phyloP scores from a whole-genome alignment of 805 yeast species.

The Cyberlindnera americana region DNA sequence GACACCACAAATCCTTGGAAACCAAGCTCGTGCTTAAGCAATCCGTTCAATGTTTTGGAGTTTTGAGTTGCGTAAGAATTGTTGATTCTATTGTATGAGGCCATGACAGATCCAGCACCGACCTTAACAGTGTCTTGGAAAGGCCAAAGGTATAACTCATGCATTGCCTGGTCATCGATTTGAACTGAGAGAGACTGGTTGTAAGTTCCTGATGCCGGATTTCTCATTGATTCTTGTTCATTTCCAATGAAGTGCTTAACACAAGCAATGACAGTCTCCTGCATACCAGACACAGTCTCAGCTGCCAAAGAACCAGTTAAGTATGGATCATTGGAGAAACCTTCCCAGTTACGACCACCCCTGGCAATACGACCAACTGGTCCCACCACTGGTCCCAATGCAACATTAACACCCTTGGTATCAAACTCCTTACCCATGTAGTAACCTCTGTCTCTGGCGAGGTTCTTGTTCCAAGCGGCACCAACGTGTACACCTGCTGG shows the following conservation, averaged over 20 bases:
- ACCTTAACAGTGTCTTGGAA: slow-evolving; percentile 9
- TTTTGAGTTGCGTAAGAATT: slow-evolving; percentile 9
- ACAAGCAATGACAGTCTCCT: slow-evolving; percentile 7
- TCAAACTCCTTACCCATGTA: slow-evolving; percentile 11
- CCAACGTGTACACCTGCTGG: slow-evolving; percentile 10
- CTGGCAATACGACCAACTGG: slow-evolving; percentile 9
- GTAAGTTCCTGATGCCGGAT: slow-evolving; percentile 1
- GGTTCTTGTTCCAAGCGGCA: slow-evolving; percentile 9
- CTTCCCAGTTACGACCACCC: slow-evolving; percentile 13
- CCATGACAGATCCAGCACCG: slow-evolving; percentile 11
- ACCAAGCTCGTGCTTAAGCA: slow-evolving; percentile 7
- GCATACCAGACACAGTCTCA: slow-evolving; percentile 4
- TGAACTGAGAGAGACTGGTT: slow-evolving; percentile 5
- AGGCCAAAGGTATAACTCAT: slow-evolving; percentile 12
- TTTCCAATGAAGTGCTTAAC: slow-evolving; percentile 12
- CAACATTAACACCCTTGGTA: slow-evolving; percentile 8
- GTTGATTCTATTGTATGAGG: slow-evolving; percentile 11
- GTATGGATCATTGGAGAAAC: slow-evolving; percentile 12
- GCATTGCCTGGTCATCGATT: slow-evolving; percentile 9
- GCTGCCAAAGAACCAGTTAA: slow-evolving; percentile 6
- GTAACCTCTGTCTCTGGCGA: slow-evolving; percentile 7
- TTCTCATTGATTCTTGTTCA: slow-evolving; percentile 12
- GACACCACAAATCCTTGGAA: slow-evolving; percentile 10
- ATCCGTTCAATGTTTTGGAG: slow-evolving; percentile 8
- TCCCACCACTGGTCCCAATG: slow-evolving; percentile 10